Evolutionary conservation across 2,329 filamentous ascomycete genomes (phyloP).

Genomic region (Metarhizium sp.): DNA sequence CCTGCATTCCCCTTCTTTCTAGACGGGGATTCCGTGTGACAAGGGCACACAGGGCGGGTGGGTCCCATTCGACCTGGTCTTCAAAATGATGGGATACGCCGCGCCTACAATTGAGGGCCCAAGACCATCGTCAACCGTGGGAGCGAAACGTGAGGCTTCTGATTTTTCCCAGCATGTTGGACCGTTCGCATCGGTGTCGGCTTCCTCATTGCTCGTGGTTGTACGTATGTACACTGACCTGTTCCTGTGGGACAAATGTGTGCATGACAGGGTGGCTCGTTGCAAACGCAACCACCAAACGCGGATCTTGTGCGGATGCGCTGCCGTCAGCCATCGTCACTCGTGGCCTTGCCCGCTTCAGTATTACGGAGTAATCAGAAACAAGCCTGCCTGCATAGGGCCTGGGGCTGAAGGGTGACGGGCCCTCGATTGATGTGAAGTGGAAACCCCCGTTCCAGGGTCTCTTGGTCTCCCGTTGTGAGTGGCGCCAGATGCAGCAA

Average conservation of each 20-base stretch:
- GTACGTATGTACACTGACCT: not conserved
- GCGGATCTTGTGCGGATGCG: not conserved
- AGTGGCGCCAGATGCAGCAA: conserved; percentile 3
- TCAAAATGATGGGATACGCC: not conserved
- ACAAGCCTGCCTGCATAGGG: not conserved
- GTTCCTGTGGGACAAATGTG: not conserved
- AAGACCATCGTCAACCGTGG: too few relatives aligned
- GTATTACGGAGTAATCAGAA: not conserved
- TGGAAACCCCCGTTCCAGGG: not conserved
- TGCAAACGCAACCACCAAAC: not conserved
- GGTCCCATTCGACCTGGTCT: not conserved
- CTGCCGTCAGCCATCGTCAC: not conserved
- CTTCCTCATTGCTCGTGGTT: not conserved
- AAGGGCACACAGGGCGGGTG: not conserved
- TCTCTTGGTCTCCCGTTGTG: not conserved
- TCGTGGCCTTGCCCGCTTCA: not conserved
- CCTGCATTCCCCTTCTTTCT: not conserved
- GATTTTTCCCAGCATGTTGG: not conserved
- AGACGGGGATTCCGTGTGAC: not conserved
- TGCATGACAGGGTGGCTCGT: not conserved
- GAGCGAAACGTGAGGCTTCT: not conserved
- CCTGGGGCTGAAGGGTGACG: not conserved
- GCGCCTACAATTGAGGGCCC: too few relatives aligned
- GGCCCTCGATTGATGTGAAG: too few relatives aligned
- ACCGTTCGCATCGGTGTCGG: not conserved